Conservation (phyloP, 495 filamentous ascomycete species). For the Schizothecium vesticola region DNA sequence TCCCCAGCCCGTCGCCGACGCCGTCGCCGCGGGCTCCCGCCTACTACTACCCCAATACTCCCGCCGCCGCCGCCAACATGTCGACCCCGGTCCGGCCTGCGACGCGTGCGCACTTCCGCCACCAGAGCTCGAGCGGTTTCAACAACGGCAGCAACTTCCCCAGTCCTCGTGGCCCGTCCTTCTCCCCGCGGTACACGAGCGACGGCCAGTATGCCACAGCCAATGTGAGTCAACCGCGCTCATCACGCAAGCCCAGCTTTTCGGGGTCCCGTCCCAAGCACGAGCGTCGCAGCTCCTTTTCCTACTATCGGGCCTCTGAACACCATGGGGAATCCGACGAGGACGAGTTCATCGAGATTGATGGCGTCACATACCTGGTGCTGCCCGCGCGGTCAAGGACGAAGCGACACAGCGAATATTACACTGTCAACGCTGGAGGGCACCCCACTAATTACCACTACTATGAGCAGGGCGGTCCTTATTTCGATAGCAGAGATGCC, state of each 20-base stretch:
- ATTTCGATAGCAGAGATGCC: slow-evolving; percentile 32
- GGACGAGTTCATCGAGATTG: slow-evolving; percentile 52
- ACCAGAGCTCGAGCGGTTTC: slow-evolving; percentile 32
- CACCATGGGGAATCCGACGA: slow-evolving; percentile 55
- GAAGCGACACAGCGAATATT: slow-evolving; percentile 34
- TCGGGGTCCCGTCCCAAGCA: slow-evolving; percentile 38
- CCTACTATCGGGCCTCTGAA: slow-evolving; percentile 49
- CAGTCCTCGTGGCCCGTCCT: slow-evolving; percentile 36
- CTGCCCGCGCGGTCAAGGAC: slow-evolving; percentile 41
- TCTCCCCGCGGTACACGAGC: slow-evolving; percentile 48
- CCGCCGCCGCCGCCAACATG: neutral
- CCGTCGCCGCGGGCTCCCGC: slow-evolving; percentile 44
- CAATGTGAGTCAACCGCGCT: slow-evolving; percentile 47
- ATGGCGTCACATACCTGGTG: slow-evolving; percentile 43
- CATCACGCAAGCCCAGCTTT: slow-evolving; percentile 47
- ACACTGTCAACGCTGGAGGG: slow-evolving; percentile 42
- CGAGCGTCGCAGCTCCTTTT: slow-evolving; percentile 47
- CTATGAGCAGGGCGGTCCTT: slow-evolving; percentile 46
- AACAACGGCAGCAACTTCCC: slow-evolving; percentile 15
- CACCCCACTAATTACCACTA: slow-evolving; percentile 53
- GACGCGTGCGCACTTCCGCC: slow-evolving; percentile 43
- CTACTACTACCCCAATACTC: slow-evolving; percentile 35
- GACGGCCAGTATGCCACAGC: slow-evolving; percentile 53
- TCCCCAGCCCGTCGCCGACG: slow-evolving; percentile 44
- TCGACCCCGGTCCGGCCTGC: slow-evolving; percentile 42